Conservation (phyloP, 441 rosid genomes). For the Kokia cookei region DNA sequence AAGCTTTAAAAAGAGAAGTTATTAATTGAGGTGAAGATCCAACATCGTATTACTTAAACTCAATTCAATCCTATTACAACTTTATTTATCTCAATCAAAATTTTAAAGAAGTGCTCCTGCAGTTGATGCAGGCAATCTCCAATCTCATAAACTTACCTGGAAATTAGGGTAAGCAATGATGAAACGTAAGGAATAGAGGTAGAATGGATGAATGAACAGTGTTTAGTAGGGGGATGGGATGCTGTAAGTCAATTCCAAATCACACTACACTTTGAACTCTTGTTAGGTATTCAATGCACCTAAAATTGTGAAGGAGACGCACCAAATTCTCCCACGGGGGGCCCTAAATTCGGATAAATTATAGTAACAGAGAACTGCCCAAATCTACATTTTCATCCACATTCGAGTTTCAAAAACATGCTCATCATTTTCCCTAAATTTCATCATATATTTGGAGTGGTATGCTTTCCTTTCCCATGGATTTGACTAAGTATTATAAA, state of each 20-base stretch:
- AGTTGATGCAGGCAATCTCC: not conserved
- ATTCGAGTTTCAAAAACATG: no score
- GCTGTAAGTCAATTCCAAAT: not conserved
- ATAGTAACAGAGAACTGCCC: not conserved
- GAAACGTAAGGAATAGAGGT: not conserved
- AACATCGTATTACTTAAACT: no score
- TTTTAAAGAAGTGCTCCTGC: no score
- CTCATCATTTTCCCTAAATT: no score
- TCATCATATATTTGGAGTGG: no score
- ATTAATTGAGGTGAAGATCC: no score
- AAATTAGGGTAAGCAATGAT: no score
- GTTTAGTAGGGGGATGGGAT: not conserved
- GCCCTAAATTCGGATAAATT: not conserved
- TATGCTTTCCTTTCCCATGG: no score
- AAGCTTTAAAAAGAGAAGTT: no score
- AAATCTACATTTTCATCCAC: not conserved
- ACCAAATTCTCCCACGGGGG: not conserved
- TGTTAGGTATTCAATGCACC: constrained; percentile 6
- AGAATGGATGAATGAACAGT: not conserved
- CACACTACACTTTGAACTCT: not conserved
- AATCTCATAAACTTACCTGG: not conserved
- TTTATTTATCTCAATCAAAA: no score
- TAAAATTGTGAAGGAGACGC: not conserved
- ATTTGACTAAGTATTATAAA: not conserved
- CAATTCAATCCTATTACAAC: no score